Base-by-base conservation (phyloP, 176 grass and related monocot species). In the Aegilops bicornis region DNA sequence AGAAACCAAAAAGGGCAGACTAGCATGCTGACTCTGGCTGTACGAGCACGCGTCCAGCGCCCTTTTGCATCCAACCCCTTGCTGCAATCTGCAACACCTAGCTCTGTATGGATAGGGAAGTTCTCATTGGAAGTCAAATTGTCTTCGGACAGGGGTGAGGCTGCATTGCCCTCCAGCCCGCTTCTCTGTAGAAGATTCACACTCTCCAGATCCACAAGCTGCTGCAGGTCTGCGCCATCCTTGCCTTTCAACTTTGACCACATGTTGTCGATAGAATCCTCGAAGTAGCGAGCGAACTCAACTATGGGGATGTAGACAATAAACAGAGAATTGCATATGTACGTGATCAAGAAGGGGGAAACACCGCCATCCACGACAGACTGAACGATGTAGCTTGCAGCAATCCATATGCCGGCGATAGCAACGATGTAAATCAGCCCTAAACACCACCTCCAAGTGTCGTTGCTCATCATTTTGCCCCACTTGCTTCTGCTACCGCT, bases 281-380 rank as follows among this genome's bases (percentile, higher is more conserved):
- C 97, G 37, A 99, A 96, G 85, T 96, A 94, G n/a, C 94, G 79
- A 84, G 90, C 79, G 54, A 88, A 80, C 82, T 99, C 97, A 36
- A 99, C 85, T 39, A 99, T 87, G 64, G 97, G 97, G 52, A 99
- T 96, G 80, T 99, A 99, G 67, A 99, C 37, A 15, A 96, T 73
- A 85, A 99, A 99, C 31, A 99, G 87, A 43, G 97, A 96, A 43
- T 99, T 99, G 87, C 97, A 99, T 52, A 99, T 96, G 73, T 99
- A 96, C 30, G 97, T 96, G 14, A 99, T 94, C 69, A 99, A 77
- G 88, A 99, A 99, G 0, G 97, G 97, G 75, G 97, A 99, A 83
- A 99, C 97, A 25, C 97, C 97, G 1, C 58, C 86, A 73, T 99
- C 97, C 43, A 99, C 97, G 10, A 99, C 97, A 64, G 97, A 99